Evolutionary conservation across 2,329 filamentous ascomycete species (phyloP).

Genomic region (Arthrocladium fulminans): DNA sequence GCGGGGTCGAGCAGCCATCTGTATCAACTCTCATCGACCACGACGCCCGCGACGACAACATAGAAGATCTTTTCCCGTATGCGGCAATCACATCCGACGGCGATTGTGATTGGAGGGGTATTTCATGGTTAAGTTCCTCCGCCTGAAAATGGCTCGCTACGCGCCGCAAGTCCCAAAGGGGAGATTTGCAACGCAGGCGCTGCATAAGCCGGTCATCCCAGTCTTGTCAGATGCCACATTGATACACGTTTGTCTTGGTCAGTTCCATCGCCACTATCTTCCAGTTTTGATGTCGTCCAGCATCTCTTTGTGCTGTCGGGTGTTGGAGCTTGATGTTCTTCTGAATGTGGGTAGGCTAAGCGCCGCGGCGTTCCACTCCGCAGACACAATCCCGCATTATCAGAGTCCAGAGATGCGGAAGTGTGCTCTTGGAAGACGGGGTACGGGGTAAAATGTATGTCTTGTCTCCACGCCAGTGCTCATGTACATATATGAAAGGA

Average conservation of each 20-base stretch:
- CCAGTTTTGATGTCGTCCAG: background rate
- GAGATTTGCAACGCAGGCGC: background rate
- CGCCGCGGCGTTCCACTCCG: background rate
- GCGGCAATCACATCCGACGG: no score
- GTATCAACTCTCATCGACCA: no score
- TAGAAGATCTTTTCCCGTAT: no score
- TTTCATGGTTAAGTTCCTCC: no score
- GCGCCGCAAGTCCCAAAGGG: background rate
- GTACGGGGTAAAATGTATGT: background rate
- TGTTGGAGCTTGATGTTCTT: background rate
- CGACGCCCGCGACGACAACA: no score
- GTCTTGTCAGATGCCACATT: background rate
- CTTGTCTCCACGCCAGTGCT: background rate
- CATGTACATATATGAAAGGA: conserved; percentile 4
- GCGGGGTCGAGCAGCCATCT: no score
- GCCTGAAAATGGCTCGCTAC: background rate
- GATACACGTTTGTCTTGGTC: background rate
- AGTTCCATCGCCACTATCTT: background rate
- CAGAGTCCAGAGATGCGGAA: background rate
- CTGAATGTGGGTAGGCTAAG: background rate
- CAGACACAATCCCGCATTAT: background rate
- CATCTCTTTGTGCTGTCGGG: background rate
- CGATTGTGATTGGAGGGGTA: no score
- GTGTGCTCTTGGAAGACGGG: background rate
- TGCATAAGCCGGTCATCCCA: background rate